Percentiles rank a stretch among this genome's conserved stretches.
Conservation (phyloP, 78 protist species). For the Guillardia theta region DNA sequence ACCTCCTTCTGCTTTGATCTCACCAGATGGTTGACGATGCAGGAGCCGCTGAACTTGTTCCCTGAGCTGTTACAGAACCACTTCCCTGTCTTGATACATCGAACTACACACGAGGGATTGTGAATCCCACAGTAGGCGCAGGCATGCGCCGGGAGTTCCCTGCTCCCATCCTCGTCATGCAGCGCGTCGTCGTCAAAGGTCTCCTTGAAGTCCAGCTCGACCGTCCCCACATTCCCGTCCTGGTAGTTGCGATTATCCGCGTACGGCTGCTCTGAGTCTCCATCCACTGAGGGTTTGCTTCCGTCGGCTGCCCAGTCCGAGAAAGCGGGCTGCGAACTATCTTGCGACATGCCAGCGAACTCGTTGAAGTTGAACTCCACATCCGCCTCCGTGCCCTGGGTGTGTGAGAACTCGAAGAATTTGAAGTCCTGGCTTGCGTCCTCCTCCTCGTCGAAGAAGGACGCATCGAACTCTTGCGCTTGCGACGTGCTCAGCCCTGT, state of each 20-base stretch:
- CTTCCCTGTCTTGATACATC: constrained; percentile 79
- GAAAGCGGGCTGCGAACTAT: neutral
- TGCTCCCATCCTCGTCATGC: neutral
- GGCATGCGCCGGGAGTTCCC: constrained; percentile 17
- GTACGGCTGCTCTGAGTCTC: neutral
- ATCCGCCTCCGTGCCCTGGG: neutral
- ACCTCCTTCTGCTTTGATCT: constrained; percentile 91
- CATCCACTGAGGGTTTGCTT: neutral
- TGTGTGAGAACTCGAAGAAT: neutral
- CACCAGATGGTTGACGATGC: constrained; percentile 92
- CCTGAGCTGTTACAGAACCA: constrained; percentile 72
- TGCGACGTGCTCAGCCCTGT: neutral
- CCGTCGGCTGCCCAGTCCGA: neutral
- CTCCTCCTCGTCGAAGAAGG: neutral
- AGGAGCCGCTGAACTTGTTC: constrained; percentile 58
- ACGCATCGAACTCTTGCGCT: constrained; percentile 9
- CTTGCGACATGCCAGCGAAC: constrained; percentile 18
- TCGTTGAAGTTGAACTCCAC: constrained; percentile 1
- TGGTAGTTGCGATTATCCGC: neutral
- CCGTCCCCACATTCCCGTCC: neutral
- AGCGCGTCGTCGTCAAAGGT: constrained; percentile 13
- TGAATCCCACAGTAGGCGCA: constrained; percentile 87
- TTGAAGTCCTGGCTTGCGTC: neutral
- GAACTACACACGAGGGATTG: constrained; percentile 83
- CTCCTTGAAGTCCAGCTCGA: constrained; percentile 28